These are phyloP conservation scores for Coprinopsis cinerea DNA, from an alignment of 768 basidiomycete species.

Conservation along the genomic window DNA sequence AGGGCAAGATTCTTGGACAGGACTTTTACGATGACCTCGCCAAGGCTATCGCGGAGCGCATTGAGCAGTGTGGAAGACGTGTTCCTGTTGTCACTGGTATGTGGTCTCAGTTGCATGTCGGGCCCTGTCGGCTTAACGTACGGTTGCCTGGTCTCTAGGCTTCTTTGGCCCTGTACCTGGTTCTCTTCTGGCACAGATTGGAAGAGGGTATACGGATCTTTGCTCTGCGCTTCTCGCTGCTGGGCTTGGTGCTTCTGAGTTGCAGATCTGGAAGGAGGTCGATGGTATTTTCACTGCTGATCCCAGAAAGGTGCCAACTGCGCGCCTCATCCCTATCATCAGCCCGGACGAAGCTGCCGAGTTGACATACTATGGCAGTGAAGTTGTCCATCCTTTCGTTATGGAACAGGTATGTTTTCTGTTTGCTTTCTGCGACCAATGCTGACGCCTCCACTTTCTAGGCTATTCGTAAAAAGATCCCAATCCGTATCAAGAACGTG, in stretches of 20 bases:
- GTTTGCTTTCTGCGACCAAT: too few relatives aligned
- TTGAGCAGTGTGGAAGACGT: constrained; percentile 68
- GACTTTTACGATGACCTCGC: constrained; percentile 83
- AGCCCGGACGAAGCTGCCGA: constrained; percentile 98
- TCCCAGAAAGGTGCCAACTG: constrained; percentile 92
- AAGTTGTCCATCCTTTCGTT: constrained; percentile 97
- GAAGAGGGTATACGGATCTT: constrained; percentile 97
- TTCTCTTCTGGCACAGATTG: constrained; percentile 86
- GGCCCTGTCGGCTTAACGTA: not conserved
- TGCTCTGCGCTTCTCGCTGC: constrained; percentile 90
- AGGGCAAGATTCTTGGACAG: constrained; percentile 68
- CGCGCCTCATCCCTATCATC: constrained; percentile 86
- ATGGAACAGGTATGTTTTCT: constrained; percentile 97
- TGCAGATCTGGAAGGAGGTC: constrained; percentile 99
- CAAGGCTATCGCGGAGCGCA: constrained; percentile 69
- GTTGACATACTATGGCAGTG: constrained; percentile 96
- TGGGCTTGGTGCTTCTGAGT: constrained; percentile 80
- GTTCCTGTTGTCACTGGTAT: constrained; percentile 92
- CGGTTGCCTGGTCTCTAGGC: constrained; percentile 37
- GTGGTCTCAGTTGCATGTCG: constrained; percentile 15
- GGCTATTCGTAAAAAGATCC: constrained; percentile 85
- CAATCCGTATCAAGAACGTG: constrained; percentile 98
- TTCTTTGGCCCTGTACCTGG: constrained; percentile 97
- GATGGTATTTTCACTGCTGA: constrained; percentile 99
- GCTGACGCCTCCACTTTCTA: too few relatives aligned